Percentiles rank a stretch among this genome's conserved stretches.
Conservation (phyloP, 768 basidiomycete genomes). For the Exsudoporus frostii region DNA sequence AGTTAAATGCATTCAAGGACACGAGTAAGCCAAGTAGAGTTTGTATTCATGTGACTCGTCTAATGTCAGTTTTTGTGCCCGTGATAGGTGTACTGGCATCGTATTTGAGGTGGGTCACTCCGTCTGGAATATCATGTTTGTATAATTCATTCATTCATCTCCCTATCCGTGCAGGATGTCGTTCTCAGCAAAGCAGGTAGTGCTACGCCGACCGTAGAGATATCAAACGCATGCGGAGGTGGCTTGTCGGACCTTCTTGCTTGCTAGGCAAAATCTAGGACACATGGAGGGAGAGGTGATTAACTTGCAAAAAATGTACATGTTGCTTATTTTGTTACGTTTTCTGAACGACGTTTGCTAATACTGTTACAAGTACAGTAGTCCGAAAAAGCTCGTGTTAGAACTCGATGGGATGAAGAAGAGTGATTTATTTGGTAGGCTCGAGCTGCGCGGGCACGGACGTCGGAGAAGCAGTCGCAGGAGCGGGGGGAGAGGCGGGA, state of each 20-base stretch:
- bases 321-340: background rate
- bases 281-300: background rate
- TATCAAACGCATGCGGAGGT: constrained; percentile 8
- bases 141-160: background rate
- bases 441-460: constrained; percentile 8
- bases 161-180: constrained; percentile 2
- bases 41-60: background rate
- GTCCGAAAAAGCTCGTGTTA: background rate
- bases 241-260: background rate
- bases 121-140: background rate
- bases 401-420: background rate
- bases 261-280: background rate
- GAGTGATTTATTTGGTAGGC: constrained; percentile 4
- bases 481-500: too few species aligned
- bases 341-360: background rate
- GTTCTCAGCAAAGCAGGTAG: background rate
- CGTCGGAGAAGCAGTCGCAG: constrained; percentile 2
- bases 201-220: background rate
- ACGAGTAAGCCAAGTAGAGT: background rate
- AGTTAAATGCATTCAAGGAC: background rate
- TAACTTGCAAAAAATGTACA: background rate
- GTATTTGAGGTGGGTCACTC: constrained; percentile 11
- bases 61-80: background rate
- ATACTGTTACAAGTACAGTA: constrained; percentile 12
- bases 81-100: background rate